A percentile compares a stretch with the other conserved stretches of the same genome.
Evolutionary conservation across 305 asterid species (phyloP).

Genomic region (Fraxinus latifolia): DNA sequence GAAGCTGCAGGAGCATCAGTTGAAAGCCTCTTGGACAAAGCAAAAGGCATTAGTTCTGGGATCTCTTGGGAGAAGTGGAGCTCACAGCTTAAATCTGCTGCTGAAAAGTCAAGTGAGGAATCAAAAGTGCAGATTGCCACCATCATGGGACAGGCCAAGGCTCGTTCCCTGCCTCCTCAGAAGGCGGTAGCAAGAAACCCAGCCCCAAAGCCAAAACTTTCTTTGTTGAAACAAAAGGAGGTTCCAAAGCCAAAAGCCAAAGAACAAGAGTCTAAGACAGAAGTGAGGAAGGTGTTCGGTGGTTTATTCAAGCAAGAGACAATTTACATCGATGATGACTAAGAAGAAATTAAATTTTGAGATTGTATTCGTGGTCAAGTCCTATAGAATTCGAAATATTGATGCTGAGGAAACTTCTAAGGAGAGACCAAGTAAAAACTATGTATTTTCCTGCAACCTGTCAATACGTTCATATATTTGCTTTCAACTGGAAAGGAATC

Average conservation of each 20-base stretch:
- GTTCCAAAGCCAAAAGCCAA: slow-evolving; percentile 42
- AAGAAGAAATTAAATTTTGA: slow-evolving; percentile 15
- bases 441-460: slow-evolving; percentile 14
- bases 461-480: neutral
- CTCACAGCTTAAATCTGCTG: slow-evolving; percentile 62
- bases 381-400: neutral
- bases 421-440: slow-evolving; percentile 17
- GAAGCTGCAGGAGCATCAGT: slow-evolving; percentile 61
- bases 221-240: slow-evolving; percentile 33
- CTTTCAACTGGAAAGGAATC: neutral
- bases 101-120: slow-evolving; percentile 47
- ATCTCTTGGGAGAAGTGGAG: slow-evolving; percentile 63
- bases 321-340: slow-evolving; percentile 83
- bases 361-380: neutral
- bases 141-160: slow-evolving; percentile 81
- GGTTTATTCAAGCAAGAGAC: slow-evolving; percentile 94
- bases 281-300: slow-evolving; percentile 76
- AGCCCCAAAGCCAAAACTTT: slow-evolving; percentile 21
- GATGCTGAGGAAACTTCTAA: neutral
- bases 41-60: slow-evolving; percentile 56
- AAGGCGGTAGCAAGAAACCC: slow-evolving; percentile 65
- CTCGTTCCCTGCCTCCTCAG: slow-evolving; percentile 67
- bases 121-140: slow-evolving; percentile 70
- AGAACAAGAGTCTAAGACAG: slow-evolving; percentile 44
- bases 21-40: slow-evolving; percentile 52